Percentiles rank a stretch among this genome's conserved stretches.
Evolutionary conservation across 768 basidiomycete species (phyloP).

Genomic region (Dacryopinax primogenitus): DNA sequence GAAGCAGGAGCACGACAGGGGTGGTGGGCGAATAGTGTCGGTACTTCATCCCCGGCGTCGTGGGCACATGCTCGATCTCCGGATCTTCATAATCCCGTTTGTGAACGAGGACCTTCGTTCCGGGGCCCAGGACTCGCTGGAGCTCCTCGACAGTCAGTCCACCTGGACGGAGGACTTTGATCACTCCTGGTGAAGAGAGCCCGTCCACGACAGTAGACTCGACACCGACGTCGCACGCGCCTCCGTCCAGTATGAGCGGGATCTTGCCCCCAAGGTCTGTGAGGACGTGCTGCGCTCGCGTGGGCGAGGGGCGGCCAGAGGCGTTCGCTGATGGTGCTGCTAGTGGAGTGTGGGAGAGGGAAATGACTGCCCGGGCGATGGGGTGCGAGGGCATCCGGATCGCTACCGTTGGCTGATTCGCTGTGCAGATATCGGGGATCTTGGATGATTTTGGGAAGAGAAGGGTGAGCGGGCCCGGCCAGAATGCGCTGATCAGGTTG

Average conservation of each 20-base stretch:
- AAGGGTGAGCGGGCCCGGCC: conserved; percentile 90
- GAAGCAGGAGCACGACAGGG: conserved; percentile 64
- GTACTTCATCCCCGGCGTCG: conserved; percentile 99
- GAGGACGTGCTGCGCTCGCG: conserved; percentile 70
- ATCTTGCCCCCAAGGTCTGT: conserved; percentile 67
- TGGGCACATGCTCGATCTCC: conserved; percentile 62
- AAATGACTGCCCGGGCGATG: conserved; percentile 79
- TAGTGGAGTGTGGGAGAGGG: conserved; percentile 55
- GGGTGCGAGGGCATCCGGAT: conserved; percentile 92
- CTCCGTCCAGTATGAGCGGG: conserved; percentile 79
- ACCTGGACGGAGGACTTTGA: conserved; percentile 81
- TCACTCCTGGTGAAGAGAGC: conserved; percentile 47
- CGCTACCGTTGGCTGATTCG: conserved; percentile 67
- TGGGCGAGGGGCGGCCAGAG: conserved; percentile 89
- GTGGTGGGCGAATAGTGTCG: conserved; percentile 88
- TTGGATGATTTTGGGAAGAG: conserved; percentile 63
- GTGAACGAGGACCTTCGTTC: conserved; percentile 55
- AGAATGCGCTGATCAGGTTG: conserved; percentile 67
- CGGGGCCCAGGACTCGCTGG: conserved; percentile 40
- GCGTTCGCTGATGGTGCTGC: conserved; percentile 94
- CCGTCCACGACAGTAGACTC: conserved; percentile 96
- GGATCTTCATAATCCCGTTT: conserved; percentile 62
- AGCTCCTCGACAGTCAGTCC: conserved; percentile 87
- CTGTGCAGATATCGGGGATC: conserved; percentile 67
- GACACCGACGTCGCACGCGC: conserved; percentile 73